Evolutionary conservation across 2,329 filamentous ascomycete species (phyloP).

Genomic region (Talaromyces sp.): DNA sequence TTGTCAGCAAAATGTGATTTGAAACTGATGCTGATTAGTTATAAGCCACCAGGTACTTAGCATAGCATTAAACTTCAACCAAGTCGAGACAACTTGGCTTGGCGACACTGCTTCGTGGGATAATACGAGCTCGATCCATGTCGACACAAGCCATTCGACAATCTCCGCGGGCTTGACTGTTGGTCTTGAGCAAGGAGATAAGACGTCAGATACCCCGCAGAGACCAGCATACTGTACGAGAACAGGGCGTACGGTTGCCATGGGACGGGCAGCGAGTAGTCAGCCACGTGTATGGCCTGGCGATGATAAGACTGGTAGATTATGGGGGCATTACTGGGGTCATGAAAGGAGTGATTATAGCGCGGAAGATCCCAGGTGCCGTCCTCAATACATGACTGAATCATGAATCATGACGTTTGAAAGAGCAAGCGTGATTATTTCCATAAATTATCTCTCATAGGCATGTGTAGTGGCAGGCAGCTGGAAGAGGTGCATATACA

Average conservation of each 20-base stretch:
- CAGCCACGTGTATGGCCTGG: not conserved
- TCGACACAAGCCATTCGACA: not conserved
- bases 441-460: not conserved
- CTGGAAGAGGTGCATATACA: too few species aligned
- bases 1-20: not conserved
- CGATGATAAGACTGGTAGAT: not conserved
- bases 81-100: not conserved
- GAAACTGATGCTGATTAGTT: not conserved
- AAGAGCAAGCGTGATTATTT: not conserved
- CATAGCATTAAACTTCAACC: not conserved
- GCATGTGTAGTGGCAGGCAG: too few species aligned
- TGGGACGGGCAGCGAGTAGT: not conserved
- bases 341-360: not conserved
- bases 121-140: not conserved
- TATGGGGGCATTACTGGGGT: not conserved
- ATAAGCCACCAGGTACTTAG: not conserved
- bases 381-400: not conserved
- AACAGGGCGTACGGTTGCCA: not conserved
- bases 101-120: not conserved
- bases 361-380: not conserved
- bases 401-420: not conserved
- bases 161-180: not conserved
- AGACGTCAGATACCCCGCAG: not conserved
- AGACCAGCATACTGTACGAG: not conserved
- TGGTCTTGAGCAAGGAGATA: not conserved